Percentiles rank a stretch among this genome's conserved stretches.
Conservation (phyloP, 202 grass and related monocot genomes). For the Carex arenaria region DNA sequence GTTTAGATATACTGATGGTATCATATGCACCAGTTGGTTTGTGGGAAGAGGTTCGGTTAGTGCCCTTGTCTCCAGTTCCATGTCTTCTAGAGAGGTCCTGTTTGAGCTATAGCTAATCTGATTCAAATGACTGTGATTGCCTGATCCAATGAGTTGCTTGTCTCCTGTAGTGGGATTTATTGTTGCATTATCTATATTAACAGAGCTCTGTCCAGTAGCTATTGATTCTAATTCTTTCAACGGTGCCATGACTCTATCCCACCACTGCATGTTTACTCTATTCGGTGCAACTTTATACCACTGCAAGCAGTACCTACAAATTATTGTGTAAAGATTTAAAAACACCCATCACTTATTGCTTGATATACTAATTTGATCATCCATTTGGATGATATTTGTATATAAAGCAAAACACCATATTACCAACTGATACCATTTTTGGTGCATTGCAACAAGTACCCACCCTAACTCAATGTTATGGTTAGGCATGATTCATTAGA, state of each 20-base stretch:
- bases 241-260: conserved; percentile 61
- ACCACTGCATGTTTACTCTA: conserved; percentile 74
- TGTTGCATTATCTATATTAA: conserved; percentile 22
- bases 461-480: not conserved
- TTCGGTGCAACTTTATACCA: conserved; percentile 78
- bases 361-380: not conserved
- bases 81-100: conserved; percentile 54
- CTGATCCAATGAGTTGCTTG: not conserved
- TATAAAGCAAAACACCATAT: not conserved
- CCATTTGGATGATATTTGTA: not conserved
- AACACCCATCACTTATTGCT: not conserved
- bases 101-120: not conserved
- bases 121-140: not conserved
- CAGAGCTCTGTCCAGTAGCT: conserved; percentile 32
- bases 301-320: conserved; percentile 79
- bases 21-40: conserved; percentile 64
- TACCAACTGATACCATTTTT: not conserved
- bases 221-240: conserved; percentile 61
- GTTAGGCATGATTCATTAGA: not conserved
- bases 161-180: not conserved
- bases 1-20: conserved; percentile 9
- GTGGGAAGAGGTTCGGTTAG: conserved; percentile 96
- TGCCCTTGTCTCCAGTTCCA: conserved; percentile 81
- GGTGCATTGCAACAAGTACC: not conserved
- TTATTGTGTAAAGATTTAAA: not conserved